A percentile compares a stretch with the other conserved stretches of the same genome.
phyloP scores from a whole-genome alignment of 768 basidiomycete species.

The Mycena kentingensis region DNA sequence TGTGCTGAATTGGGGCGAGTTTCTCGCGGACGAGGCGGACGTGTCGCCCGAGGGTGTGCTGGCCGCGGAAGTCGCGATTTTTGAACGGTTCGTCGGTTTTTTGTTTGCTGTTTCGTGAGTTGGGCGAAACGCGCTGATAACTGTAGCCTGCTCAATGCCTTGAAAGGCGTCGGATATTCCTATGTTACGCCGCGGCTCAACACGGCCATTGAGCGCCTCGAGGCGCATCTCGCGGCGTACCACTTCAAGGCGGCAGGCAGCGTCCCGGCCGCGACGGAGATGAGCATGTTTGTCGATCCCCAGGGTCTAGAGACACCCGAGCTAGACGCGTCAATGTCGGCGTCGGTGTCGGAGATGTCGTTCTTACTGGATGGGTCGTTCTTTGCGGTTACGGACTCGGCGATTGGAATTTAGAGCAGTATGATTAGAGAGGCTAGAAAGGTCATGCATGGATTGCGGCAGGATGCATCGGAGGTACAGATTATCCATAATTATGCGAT shows the following conservation, averaged over 20 bases:
- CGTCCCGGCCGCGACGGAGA: background rate
- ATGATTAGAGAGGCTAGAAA: background rate
- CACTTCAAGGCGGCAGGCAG: background rate
- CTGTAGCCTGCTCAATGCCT: slow-evolving; percentile 1
- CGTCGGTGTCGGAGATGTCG: background rate
- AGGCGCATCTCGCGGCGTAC: background rate
- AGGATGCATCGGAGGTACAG: slow-evolving; percentile 16
- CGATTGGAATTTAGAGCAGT: background rate
- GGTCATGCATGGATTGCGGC: slow-evolving; percentile 1
- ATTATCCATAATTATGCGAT: slow-evolving; percentile 26
- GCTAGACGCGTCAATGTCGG: too few relatives aligned
- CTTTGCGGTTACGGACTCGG: background rate
- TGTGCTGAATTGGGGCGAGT: slow-evolving; percentile 5
- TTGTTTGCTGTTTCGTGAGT: background rate
- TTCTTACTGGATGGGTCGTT: background rate
- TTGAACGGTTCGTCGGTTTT: slow-evolving; percentile 3
- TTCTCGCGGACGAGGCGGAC: slow-evolving; percentile 7
- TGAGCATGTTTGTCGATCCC: too few relatives aligned
- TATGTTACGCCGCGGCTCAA: background rate
- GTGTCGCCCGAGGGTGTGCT: background rate
- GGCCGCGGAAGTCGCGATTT: background rate
- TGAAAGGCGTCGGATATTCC: slow-evolving; percentile 8
- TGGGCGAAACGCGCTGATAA: background rate
- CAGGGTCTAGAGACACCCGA: too few relatives aligned
- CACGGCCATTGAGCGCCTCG: slow-evolving; percentile 11